Base-by-base conservation (phyloP, 1,139 yeast species). In the Candida pseudoviswanathii region DNA sequence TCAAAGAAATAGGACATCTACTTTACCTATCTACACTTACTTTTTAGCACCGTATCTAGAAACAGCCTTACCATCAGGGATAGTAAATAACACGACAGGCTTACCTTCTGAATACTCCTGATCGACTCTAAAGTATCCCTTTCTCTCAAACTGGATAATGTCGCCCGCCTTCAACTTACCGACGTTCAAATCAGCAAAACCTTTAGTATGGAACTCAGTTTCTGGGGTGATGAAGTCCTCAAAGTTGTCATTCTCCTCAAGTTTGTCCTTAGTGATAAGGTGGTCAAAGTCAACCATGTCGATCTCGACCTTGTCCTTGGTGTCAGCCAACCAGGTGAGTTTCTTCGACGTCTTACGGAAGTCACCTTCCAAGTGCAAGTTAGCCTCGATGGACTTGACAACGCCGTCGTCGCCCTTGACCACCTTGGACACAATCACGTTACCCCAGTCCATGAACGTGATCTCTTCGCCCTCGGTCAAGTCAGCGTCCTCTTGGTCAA, bases 371-470 rank as follows among this genome's bases (percentile, higher is more conserved):
- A 94, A 81, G 70, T 94, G 89, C 62, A 94, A 79, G 62, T 84
- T 86, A 56, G 91, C 97, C 52, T 84, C 89, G 56, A 92, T 74
- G 2, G 85, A 75, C 49, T 77, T 77, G 49, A 86, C 86, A 41
- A 76, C 61, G 49, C 77, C 81, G 49, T 77, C 81, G 50, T 80
- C 82, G 56, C 78, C 85, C 68, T 82, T 86, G 64, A 73, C 71
- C 63, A 92, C 81, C 70, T 84, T 84, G 60, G 88, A 80, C 58
- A 92, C 75, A 58, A 94, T 87, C 49, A 86, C 90, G 66, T 94
- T 94, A 80, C 98, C 98, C 99, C 99, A 94, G 74, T 94, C 98
- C 99, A 94, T 94, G 64, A 94, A 82, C 39, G 98, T 94, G 54
- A 92, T 80, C 75, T 94, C 98, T 73, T 94, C 98, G 52, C 78